Conservation (phyloP, 2,329 filamentous ascomycete species). For the Fusarium papillatum region DNA sequence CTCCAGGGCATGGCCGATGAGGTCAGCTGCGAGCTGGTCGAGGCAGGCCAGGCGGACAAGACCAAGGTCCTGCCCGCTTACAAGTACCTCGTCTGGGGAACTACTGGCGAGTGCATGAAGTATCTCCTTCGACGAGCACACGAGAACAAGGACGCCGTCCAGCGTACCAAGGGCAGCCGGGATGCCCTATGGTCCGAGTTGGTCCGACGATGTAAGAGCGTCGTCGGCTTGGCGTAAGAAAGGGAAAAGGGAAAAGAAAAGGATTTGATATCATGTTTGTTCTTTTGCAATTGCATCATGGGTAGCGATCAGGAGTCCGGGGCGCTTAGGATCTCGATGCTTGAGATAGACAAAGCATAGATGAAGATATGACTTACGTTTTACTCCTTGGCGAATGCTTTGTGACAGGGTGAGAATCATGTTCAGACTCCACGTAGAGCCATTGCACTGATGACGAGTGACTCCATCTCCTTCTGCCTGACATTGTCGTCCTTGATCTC, state of each 20-base stretch:
- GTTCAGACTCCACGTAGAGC: conserved; percentile 63
- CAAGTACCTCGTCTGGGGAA: conserved; percentile 80
- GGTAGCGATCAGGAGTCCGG: conserved; percentile 46
- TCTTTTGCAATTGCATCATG: conserved; percentile 43
- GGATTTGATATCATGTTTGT: conserved; percentile 41
- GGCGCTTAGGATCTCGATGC: conserved; percentile 41
- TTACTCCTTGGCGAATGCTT: conserved; percentile 25
- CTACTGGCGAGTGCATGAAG: conserved; percentile 86
- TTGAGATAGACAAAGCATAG: conserved; percentile 44
- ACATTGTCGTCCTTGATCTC: conserved; percentile 57
- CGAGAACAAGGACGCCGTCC: conserved; percentile 81
- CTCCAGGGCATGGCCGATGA: conserved; percentile 98
- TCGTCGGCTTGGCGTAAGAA: conserved; percentile 53
- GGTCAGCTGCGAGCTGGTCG: conserved; percentile 76
- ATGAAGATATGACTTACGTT: conserved; percentile 46
- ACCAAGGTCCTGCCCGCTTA: conserved; percentile 68
- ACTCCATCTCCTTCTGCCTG: conserved; percentile 72
- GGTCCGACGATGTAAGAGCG: conserved; percentile 64
- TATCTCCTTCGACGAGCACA: conserved; percentile 75
- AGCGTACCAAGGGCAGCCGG: conserved; percentile 71
- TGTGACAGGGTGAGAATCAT: neutral
- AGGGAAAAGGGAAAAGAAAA: conserved; percentile 18
- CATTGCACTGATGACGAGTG: conserved; percentile 81
- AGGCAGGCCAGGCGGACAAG: conserved; percentile 50
- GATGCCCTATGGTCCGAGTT: conserved; percentile 75